Evolutionary conservation across 805 yeast species (phyloP), one percentile per base, ranked within the genome.

Genomic region (Candida krabiensis): DNA sequence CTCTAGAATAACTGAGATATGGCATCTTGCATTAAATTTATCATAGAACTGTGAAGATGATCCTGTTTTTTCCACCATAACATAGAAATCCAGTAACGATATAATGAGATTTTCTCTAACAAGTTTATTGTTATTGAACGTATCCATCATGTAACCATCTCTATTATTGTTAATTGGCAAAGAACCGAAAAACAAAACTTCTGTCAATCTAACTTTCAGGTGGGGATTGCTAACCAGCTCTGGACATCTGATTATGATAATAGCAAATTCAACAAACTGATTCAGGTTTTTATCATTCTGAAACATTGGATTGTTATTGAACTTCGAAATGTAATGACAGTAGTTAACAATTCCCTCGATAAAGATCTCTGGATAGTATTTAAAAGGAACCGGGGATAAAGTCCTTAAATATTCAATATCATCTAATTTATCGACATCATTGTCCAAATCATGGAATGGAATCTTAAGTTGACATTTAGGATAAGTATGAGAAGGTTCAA

Each of bases 1-100:
- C 58, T 88, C 91, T 52, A 93, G 66, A 23, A 93, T 83, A 32
- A 77, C 77, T 0, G 96, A 84, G 19, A 93, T 86, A 57, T 87
- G 83, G 62, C 80, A 91, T 60, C 99, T 76, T 30, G 87, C 78
- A 60, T 88, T 90, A 67, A 93, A 93, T 64, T 93, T 93, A 61
- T 93, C 99, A 61, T 91, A 91, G 58, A 91, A 93, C 63, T 93
- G 98, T 0, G 95, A 80, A 6, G 91, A 82, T 2, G 96, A 84
- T 8, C 99, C 99, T 0, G 99, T 93, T 55, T 86, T 89, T 60
- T 93, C 99, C 35, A 91, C 90, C 72, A 86, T 87, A 24, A 93
- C 96, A 60, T 91, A 93, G 45, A 89, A 85, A 52, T 88, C 95
- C 63, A 93, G 73, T 40, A 93, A 70, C 1, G 96, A 85, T 53